Percentiles rank a stretch among this genome's conserved stretches.
Evolutionary conservation across 2,329 filamentous ascomycete species (phyloP).

Genomic region (Alternaria sp.): DNA sequence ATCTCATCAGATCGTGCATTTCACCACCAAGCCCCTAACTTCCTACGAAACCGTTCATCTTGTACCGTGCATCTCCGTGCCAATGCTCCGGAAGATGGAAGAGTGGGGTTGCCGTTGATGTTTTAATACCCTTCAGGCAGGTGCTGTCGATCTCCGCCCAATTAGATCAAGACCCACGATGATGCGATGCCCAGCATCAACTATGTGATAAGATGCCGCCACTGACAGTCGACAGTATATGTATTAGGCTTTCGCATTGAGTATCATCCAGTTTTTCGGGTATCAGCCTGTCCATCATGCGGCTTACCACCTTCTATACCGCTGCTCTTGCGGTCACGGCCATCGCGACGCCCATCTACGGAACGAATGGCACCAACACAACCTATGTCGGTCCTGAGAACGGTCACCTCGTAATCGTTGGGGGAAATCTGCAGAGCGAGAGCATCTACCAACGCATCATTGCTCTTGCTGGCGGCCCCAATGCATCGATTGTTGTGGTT

Average conservation of each 20-base stretch:
- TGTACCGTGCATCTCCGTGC: not conserved
- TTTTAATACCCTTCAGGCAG: slow-evolving; percentile 10
- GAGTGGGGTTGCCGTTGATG: not conserved
- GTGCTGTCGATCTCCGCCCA: slow-evolving; percentile 11
- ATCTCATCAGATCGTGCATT: not conserved
- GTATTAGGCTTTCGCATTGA: not conserved
- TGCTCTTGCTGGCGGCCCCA: slow-evolving; percentile 27
- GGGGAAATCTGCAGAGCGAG: slow-evolving; percentile 31
- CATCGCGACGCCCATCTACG: slow-evolving; percentile 11
- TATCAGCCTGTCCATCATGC: slow-evolving; percentile 7
- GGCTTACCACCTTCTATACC: slow-evolving; percentile 9
- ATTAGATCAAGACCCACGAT: not conserved
- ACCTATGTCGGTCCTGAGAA: slow-evolving; percentile 32
- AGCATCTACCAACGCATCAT: slow-evolving; percentile 37
- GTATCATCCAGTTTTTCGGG: too few species aligned
- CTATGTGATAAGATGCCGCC: slow-evolving; percentile 1
- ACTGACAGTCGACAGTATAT: not conserved
- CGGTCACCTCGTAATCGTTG: slow-evolving; percentile 32
- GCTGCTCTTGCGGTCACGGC: slow-evolving; percentile 9
- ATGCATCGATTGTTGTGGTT: slow-evolving; percentile 30
- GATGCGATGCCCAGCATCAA: slow-evolving; percentile 10
- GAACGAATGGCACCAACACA: slow-evolving; percentile 10
- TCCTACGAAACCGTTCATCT: not conserved
- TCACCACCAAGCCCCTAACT: not conserved
- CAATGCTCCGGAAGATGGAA: not conserved